Percentiles rank a stretch among this genome's conserved stretches.
These are phyloP conservation scores for Aegilops umbellulata DNA, from an alignment of 176 grass and related monocot species.

Conservation along the genomic window DNA sequence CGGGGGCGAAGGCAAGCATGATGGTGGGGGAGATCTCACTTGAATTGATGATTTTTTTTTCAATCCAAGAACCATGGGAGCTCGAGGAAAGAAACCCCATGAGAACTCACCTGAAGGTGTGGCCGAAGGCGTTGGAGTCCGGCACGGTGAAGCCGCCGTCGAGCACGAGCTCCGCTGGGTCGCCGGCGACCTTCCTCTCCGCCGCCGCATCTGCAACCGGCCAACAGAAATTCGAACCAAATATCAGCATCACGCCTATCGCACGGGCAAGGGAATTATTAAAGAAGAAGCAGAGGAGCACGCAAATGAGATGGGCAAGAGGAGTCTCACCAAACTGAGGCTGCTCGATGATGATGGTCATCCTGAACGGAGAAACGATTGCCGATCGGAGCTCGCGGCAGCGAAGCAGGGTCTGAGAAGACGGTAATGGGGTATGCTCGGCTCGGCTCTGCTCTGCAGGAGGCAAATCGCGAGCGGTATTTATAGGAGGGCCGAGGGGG, in stretches of 20 bases:
- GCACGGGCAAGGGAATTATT: neutral
- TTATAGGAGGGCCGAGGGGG: neutral
- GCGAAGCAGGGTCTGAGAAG: neutral
- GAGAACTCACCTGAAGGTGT: constrained; percentile 59
- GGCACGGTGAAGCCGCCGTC: constrained; percentile 75
- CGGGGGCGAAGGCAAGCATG: too few species aligned
- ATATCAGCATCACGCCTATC: neutral
- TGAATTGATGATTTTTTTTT: neutral
- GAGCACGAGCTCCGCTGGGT: constrained; percentile 43
- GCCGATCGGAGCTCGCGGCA: neutral
- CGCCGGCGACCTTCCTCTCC: constrained; percentile 34
- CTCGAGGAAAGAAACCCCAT: neutral
- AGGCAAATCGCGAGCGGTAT: neutral
- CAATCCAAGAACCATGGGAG: neutral
- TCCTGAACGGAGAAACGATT: neutral
- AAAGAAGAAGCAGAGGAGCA: neutral
- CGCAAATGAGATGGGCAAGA: neutral
- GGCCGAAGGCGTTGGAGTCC: constrained; percentile 76
- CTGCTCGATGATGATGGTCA: constrained; percentile 76
- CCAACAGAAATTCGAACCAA: neutral
- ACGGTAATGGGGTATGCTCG: constrained; percentile 1
- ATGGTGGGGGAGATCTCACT: too few species aligned
- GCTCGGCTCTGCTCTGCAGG: neutral
- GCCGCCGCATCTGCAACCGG: constrained; percentile 11
- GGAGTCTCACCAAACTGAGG: constrained; percentile 47